Evolutionary conservation across 2,329 filamentous ascomycete genomes (phyloP), one percentile per base, ranked within the genome.

Genomic region (Diaporthe vaccinii): DNA sequence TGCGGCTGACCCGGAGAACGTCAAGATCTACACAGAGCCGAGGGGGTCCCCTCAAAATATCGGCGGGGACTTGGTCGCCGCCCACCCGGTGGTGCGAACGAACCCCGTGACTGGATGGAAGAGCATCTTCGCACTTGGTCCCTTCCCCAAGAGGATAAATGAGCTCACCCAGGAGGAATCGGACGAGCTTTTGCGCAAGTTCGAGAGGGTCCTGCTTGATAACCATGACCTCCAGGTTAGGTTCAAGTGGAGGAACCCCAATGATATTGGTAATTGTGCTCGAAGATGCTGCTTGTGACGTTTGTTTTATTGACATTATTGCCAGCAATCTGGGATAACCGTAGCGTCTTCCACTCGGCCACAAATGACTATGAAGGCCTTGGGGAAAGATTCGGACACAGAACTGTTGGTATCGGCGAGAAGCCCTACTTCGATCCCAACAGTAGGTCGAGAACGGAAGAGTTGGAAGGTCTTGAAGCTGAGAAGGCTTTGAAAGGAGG

Each of bases 11-110:
- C 81, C 78, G 8, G 78, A 81, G 65, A 80, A 79, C 34, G 80
- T 81, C 49, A 77, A 79, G 49, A 76, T 85, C 17, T 83, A 85
- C 53, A 80, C 82, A 14, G 76, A 81, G n/a, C 77, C 82, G 2
- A 78, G 85, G 14, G 85, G 85, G 1, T 74, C 59, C 36, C 76
- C 76, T 17, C 36, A 74, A 34, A 79, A 77, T 17, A 44, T 74
- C 22, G 76, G 76, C 28, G 39, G 28, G 2, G 79, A 78, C 1
- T 57, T 81, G 73, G 71, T 62, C 10, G 78, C 79, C 17, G 79
- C 79, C 20, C 80, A 82, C 53, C 80, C 80, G 1, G 78, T 82
- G 57, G 69, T 82, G 49, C 74, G 80, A 28, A 81, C 80, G 14
- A 81, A 82, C 34, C 80, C 80, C 2, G 79, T 81, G 4, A 81